phyloP scores from a whole-genome alignment of 495 filamentous ascomycete species.

The Tuber indicum region DNA sequence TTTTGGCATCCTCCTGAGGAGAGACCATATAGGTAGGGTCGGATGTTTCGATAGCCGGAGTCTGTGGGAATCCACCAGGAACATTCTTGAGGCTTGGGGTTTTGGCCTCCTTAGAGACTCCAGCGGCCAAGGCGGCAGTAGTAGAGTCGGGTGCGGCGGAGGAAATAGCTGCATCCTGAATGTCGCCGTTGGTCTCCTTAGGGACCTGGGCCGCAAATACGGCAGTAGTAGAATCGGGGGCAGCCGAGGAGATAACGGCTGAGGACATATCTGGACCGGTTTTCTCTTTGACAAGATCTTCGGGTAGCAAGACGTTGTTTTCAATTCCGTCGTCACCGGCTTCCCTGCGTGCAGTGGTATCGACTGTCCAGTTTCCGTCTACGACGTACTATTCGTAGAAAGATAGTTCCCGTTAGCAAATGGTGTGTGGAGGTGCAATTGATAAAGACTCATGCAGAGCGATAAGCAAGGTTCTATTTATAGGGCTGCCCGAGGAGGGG shows the following conservation, averaged over 20 bases:
- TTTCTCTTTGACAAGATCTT: conserved; percentile 55
- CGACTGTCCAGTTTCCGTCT: conserved; percentile 78
- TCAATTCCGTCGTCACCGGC: conserved; percentile 66
- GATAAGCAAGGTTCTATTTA: background rate
- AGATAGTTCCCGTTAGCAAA: conserved; percentile 16
- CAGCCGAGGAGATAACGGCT: conserved; percentile 49
- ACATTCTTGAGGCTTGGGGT: conserved; percentile 44
- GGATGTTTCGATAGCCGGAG: conserved; percentile 44
- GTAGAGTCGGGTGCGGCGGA: conserved; percentile 66
- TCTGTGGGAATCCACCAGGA: conserved; percentile 76
- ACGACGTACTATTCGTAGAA: conserved; percentile 65
- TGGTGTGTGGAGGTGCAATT: background rate
- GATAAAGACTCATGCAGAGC: background rate
- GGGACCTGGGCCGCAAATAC: conserved; percentile 65
- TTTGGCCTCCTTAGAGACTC: conserved; percentile 53
- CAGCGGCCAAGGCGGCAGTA: conserved; percentile 62
- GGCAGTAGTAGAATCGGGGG: conserved; percentile 64
- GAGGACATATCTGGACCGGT: conserved; percentile 35
- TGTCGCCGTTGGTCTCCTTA: conserved; percentile 48
- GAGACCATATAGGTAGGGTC: conserved; percentile 24
- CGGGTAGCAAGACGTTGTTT: conserved; percentile 81
- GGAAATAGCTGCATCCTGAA: conserved; percentile 53
- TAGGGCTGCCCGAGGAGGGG: background rate
- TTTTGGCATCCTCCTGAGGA: conserved; percentile 13
- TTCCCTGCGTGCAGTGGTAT: conserved; percentile 70